A percentile compares a stretch with the other conserved stretches of the same genome.
These are phyloP conservation scores for Eudorina sp. DNA, from an alignment of 139 green algal species.

Conservation along the genomic window DNA sequence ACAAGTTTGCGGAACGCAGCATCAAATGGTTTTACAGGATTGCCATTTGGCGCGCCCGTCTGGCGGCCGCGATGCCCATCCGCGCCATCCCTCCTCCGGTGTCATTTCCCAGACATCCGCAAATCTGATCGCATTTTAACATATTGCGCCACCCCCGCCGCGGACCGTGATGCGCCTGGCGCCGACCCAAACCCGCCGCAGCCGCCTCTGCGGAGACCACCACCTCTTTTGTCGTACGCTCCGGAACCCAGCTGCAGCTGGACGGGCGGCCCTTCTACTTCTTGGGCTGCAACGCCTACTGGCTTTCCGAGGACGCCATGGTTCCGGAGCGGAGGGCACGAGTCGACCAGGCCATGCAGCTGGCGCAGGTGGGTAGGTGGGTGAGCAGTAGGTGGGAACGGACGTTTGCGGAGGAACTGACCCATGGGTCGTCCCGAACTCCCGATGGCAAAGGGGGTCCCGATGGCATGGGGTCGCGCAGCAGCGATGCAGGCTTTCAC, in stretches of 20 bases:
- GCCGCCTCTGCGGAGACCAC: not conserved
- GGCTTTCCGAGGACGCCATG: slow-evolving; percentile 1
- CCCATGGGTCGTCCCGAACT: too few species aligned
- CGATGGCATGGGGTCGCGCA: too few species aligned
- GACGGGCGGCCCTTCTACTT: slow-evolving; percentile 13
- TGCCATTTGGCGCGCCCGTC: too few species aligned
- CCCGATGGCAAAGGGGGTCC: too few species aligned
- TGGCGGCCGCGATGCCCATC: too few species aligned
- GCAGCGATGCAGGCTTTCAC: too few species aligned
- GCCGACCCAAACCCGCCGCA: not conserved
- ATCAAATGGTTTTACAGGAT: too few species aligned
- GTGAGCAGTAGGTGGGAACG: not conserved
- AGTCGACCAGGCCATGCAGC: not conserved
- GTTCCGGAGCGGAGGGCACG: not conserved
- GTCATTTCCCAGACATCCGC: too few species aligned
- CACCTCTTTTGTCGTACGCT: slow-evolving; percentile 20
- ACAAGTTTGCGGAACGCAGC: too few species aligned
- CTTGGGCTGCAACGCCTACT: slow-evolving; percentile 41
- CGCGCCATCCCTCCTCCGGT: too few species aligned
- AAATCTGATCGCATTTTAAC: too few species aligned
- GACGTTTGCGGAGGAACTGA: too few species aligned
- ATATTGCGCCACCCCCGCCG: not conserved
- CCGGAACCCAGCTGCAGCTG: not conserved
- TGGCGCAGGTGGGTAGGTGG: not conserved
- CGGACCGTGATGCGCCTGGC: not conserved